A percentile compares a stretch with the other conserved stretches of the same genome.
Evolutionary conservation across 257 asterid species (phyloP).

Genomic region (Ocimum tenuiflorum): DNA sequence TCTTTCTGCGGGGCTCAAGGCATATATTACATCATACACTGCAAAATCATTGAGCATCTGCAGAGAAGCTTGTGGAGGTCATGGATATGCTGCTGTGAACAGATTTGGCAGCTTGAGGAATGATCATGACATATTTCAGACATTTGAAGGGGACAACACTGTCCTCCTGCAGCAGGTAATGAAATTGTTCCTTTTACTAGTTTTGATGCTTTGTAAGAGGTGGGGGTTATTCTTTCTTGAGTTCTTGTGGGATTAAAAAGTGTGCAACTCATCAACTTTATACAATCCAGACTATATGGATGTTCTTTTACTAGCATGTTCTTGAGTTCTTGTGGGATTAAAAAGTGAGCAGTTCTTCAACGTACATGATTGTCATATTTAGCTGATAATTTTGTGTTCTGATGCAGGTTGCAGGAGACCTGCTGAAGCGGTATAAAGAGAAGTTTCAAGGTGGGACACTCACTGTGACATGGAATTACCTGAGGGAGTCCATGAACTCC

Average conservation of each 20-base stretch:
- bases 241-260: background rate
- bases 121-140: constrained; percentile 95
- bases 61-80: constrained; percentile 98
- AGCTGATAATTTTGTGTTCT: background rate
- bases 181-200: background rate
- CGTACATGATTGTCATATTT: background rate
- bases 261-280: background rate
- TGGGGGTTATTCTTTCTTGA: background rate
- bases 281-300: background rate
- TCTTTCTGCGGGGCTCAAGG: constrained; percentile 91
- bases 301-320: background rate
- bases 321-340: no score
- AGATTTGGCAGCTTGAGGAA: constrained; percentile 92
- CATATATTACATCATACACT: constrained; percentile 86
- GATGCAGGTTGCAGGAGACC: constrained; percentile 78
- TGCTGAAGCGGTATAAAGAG: constrained; percentile 78
- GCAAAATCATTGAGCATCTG: constrained; percentile 78
- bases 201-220: background rate
- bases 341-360: background rate
- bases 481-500: constrained; percentile 83
- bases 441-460: constrained; percentile 85
- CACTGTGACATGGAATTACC: constrained; percentile 85
- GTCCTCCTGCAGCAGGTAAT: constrained; percentile 93
- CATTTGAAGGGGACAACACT: constrained; percentile 98
- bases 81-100: constrained; percentile 97